phyloP scores from a whole-genome alignment of 2,329 filamentous ascomycete species.

The Stagonosporopsis rhizophila region DNA sequence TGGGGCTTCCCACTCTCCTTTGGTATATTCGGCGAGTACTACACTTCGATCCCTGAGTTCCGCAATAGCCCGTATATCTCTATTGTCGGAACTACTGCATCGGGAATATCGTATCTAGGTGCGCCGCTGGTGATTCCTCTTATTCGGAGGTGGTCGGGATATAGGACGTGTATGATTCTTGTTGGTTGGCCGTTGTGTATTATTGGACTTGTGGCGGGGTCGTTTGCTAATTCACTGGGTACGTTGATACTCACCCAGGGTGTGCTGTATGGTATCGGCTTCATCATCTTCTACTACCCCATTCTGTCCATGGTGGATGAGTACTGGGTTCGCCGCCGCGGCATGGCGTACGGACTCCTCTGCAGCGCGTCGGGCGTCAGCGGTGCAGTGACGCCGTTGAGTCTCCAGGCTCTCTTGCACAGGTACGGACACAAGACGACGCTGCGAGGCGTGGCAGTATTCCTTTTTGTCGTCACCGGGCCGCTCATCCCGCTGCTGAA shows the following conservation, averaged over 20 bases:
- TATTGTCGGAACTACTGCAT: constrained; percentile 25
- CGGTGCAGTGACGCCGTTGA: constrained; percentile 53
- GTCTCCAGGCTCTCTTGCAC: constrained; percentile 48
- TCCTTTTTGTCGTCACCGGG: constrained; percentile 37
- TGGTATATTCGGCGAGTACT: constrained; percentile 36
- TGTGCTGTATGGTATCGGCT: constrained; percentile 51
- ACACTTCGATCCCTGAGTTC: constrained; percentile 22
- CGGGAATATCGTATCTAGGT: constrained; percentile 54
- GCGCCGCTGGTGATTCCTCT: constrained; percentile 49
- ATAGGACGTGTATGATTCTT: constrained; percentile 38
- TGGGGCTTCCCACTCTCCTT: constrained; percentile 33
- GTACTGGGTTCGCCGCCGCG: constrained; percentile 59
- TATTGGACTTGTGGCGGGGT: constrained; percentile 39
- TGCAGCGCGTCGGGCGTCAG: constrained; percentile 51
- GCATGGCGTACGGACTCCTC: constrained; percentile 59
- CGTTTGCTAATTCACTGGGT: constrained; percentile 39
- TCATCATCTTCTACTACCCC: constrained; percentile 58
- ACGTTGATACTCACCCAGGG: constrained; percentile 48
- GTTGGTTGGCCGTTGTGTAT: constrained; percentile 44
- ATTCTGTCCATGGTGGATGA: constrained; percentile 57
- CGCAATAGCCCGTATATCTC: constrained; percentile 21
- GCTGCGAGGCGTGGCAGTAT: constrained; percentile 48
- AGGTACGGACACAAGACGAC: constrained; percentile 51
- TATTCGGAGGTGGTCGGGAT: constrained; percentile 37
- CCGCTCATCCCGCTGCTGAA: constrained; percentile 48